Evolutionary conservation across 2,329 filamentous ascomycete species (phyloP).

Genomic region (Aspergillus unguis): DNA sequence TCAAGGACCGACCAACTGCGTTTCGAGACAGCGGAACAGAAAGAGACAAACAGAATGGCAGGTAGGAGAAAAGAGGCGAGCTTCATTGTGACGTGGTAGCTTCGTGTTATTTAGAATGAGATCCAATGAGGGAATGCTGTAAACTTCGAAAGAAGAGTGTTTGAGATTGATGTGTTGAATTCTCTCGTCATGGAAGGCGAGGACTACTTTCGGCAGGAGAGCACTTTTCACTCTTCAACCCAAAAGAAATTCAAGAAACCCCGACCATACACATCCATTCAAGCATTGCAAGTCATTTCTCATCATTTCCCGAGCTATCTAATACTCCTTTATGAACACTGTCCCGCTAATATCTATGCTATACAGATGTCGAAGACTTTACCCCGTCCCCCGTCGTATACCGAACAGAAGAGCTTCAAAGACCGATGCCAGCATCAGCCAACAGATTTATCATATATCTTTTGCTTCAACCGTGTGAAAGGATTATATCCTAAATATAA

Average conservation of each 20-base stretch:
- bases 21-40: background rate
- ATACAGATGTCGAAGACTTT: background rate
- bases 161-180: no score
- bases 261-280: no score
- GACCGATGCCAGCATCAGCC: background rate
- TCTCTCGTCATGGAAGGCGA: no score
- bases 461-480: background rate
- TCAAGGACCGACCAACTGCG: conserved; percentile 8
- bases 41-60: background rate
- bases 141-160: no score
- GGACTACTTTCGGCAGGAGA: no score
- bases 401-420: background rate
- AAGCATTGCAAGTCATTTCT: no score
- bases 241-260: background rate
- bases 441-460: background rate
- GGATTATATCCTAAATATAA: background rate
- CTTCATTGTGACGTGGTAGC: background rate
- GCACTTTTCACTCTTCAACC: no score
- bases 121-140: no score
- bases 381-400: background rate
- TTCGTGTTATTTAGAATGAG: no score
- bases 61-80: background rate
- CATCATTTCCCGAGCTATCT: background rate
- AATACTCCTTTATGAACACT: background rate
- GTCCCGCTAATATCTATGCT: background rate